A percentile compares a stretch with the other conserved stretches of the same genome.
phyloP scores from a whole-genome alignment of 768 basidiomycete species.

The Russula sp. region DNA sequence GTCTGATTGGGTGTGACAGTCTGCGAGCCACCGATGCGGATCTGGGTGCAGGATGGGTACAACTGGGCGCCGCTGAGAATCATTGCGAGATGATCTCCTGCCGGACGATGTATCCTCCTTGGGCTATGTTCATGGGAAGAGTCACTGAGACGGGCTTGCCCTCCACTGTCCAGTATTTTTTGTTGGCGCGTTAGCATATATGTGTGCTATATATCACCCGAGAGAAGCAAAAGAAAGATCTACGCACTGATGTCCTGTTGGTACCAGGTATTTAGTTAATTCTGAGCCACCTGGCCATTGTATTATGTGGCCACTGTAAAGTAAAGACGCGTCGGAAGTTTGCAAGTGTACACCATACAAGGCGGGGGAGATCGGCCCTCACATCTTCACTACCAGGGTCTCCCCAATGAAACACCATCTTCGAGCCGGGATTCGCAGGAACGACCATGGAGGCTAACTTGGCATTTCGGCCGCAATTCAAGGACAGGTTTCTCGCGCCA shows the following conservation, averaged over 20 bases:
- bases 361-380: constrained; percentile 6
- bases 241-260: constrained; percentile 27
- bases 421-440: constrained; percentile 49
- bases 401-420: constrained; percentile 44
- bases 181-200: background rate
- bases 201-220: no score
- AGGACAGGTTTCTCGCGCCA: constrained; percentile 41
- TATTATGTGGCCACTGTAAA: constrained; percentile 46
- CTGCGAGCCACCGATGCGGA: constrained; percentile 45
- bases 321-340: no score
- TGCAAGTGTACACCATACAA: background rate
- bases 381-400: constrained; percentile 32
- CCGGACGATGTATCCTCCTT: constrained; percentile 69
- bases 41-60: constrained; percentile 62
- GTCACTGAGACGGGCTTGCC: constrained; percentile 26
- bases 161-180: constrained; percentile 19
- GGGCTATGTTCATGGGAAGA: constrained; percentile 40
- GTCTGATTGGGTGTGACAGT: constrained; percentile 47
- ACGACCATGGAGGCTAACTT: constrained; percentile 40
- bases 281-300: constrained; percentile 68
- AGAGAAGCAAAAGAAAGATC: background rate
- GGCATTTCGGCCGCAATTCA: constrained; percentile 53
- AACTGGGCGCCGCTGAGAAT: constrained; percentile 65
- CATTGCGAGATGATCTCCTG: constrained; percentile 68
- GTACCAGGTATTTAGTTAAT: constrained; percentile 29